phyloP scores from a whole-genome alignment of 441 rosid genomes.

The Euphorbia celastroides region DNA sequence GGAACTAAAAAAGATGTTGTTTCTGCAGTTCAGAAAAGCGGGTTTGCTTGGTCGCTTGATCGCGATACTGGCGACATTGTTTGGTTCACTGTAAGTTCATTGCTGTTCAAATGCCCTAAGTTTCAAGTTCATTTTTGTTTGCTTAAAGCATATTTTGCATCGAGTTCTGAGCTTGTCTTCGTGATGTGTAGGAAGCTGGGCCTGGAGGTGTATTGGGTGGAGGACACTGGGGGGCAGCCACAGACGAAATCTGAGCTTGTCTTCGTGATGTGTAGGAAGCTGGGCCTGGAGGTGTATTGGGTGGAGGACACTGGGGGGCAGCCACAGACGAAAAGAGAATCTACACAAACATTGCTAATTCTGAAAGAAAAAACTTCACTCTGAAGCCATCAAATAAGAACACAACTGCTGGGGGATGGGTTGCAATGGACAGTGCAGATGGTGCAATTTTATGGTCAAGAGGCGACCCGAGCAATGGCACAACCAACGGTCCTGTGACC shows the following conservation, averaged over 20 bases:
- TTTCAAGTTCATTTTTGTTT: no score
- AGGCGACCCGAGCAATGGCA: conserved; percentile 27
- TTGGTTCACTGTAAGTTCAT: conserved; percentile 29
- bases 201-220: conserved; percentile 31
- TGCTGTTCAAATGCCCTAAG: no score
- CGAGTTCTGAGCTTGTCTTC: no score
- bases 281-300: conserved; percentile 29
- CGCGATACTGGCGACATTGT: conserved; percentile 26
- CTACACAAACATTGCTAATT: conserved; percentile 39
- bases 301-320: conserved; percentile 37
- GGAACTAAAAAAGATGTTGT: conserved; percentile 17
- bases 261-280: conserved; percentile 14
- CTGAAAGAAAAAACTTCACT: conserved; percentile 18
- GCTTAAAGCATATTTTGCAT: no score
- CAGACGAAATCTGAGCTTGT: no score
- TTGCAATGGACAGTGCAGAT: conserved; percentile 25
- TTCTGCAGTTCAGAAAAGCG: conserved; percentile 38
- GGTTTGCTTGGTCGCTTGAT: conserved; percentile 32
- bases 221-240: conserved; percentile 39
- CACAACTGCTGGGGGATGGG: conserved; percentile 35
- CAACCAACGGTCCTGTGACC: conserved; percentile 25
- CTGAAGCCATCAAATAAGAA: conserved; percentile 20
- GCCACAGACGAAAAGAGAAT: conserved; percentile 32
- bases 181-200: conserved; percentile 20
- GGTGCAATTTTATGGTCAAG: conserved; percentile 30